Conservation (phyloP, 2,329 filamentous ascomycete genomes). For the Monosporascus sp. region DNA sequence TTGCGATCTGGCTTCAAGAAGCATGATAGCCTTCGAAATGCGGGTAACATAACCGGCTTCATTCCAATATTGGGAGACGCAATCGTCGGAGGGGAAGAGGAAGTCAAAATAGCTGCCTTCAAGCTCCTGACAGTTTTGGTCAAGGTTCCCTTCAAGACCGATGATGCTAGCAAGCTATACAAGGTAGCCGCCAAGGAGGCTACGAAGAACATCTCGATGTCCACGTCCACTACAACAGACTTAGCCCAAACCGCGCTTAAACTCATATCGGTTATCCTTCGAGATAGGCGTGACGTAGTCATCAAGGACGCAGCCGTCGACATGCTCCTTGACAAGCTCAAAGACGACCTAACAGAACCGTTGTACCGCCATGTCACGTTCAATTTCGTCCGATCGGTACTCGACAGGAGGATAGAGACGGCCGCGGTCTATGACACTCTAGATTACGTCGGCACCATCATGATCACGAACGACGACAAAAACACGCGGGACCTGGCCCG, state of each 20-base stretch:
- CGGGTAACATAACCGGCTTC: conserved; percentile 77
- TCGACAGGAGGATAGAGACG: conserved; percentile 80
- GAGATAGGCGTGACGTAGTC: conserved; percentile 69
- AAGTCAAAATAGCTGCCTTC: conserved; percentile 85
- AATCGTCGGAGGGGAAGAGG: conserved; percentile 78
- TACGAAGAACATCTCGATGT: conserved; percentile 71
- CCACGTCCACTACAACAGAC: conserved; percentile 74
- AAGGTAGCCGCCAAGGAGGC: conserved; percentile 82
- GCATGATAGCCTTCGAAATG: conserved; percentile 72
- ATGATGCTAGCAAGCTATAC: conserved; percentile 58
- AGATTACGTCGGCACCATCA: conserved; percentile 82
- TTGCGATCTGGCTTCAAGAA: conserved; percentile 82
- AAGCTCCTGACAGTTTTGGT: conserved; percentile 80
- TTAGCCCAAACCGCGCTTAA: conserved; percentile 85
- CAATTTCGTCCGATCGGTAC: conserved; percentile 83
- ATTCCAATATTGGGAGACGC: conserved; percentile 85
- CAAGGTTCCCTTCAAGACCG: conserved; percentile 73
- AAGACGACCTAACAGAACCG: conserved; percentile 86
- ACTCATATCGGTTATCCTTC: conserved; percentile 76
- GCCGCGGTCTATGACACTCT: conserved; percentile 86
- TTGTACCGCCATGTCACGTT: conserved; percentile 90
- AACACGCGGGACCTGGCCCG: conserved; percentile 82
- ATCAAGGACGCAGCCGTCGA: conserved; percentile 80
- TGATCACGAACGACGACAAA: conserved; percentile 93
- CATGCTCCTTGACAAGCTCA: conserved; percentile 73